A percentile compares a stretch with the other conserved stretches of the same genome.
These are phyloP conservation scores for Colletotrichum higginsianum DNA, from an alignment of 2,329 filamentous ascomycete genomes.

Conservation along the genomic window DNA sequence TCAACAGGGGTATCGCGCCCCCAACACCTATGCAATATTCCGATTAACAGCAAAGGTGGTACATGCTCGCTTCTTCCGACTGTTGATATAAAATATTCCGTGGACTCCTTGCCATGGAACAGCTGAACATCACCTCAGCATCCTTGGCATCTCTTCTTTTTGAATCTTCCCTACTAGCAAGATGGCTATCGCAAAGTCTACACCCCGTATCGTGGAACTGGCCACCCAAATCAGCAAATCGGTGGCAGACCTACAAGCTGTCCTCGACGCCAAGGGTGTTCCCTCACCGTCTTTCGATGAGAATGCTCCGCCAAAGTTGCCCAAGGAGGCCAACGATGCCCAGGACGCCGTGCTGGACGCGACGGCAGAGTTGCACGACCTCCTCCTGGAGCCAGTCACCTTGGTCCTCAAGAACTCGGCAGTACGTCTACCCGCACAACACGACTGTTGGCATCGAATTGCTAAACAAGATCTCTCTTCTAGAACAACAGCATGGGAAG, in stretches of 20 bases:
- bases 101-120: too few species aligned
- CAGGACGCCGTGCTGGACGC: conserved; percentile 10
- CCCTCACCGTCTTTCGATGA: conserved; percentile 7
- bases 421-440: neutral
- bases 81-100: too few species aligned
- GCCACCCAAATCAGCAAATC: conserved; percentile 7
- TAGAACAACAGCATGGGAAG: conserved; percentile 2
- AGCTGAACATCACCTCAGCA: neutral
- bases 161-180: neutral
- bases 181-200: neutral
- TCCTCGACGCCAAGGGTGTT: neutral
- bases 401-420: neutral
- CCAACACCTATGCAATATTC: too few species aligned
- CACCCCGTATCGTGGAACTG: conserved; percentile 8
- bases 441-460: neutral
- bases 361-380: conserved; percentile 1
- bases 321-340: neutral
- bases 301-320: neutral
- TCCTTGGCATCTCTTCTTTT: neutral
- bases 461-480: neutral
- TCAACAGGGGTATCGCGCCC: too few species aligned
- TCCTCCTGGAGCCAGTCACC: neutral
- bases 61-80: too few species aligned
- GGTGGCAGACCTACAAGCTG: conserved; percentile 2
- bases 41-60: too few species aligned